Evolutionary conservation across 768 basidiomycete species (phyloP), one percentile per base, ranked within the genome.

Genomic region (Tulasnella sp.): DNA sequence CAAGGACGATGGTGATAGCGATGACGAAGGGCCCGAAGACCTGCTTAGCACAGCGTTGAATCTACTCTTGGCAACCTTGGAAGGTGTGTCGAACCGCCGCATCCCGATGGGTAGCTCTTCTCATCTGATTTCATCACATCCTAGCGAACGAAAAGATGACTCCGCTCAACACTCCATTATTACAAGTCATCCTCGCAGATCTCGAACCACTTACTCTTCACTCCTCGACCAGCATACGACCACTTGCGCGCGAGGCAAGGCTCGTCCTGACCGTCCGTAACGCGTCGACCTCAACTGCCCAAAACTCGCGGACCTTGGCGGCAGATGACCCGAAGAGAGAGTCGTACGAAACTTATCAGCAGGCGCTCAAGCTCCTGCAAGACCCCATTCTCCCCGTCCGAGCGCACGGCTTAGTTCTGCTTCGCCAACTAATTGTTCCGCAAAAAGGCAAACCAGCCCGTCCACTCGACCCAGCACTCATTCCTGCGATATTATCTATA

Each of bases 341-440:
- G 72, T 80, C 86, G 4, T 87, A 88, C 70, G 88, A 87, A 64
- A 86, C 83, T 7, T 98, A 97, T 79, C 93, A 94, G 76, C 89
- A 90, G 76, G 93, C 95, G 2, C 83, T 98, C 19, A 90, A 89
- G 75, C 85, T 95, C 32, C 82, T 98, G 12, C 91, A 95, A 79
- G 96, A 98, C 79, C 90, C 93, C 1, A 87, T 96, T 40, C 84
- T 98, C 11, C 95, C 96, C 26, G 95, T 98, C 44, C 89, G 95
- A 63, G 96, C 93, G 0, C 95, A 98, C 78, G 96, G 96, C 6
- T 83, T 98, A 2, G 82, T 93, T 41, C 83, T 95, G 29, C 84
- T 98, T 26, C 88, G 90, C 64, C 86, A 92, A 74, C 86, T 98
- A 32, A 88, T 95, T 22, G 26, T 62, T 34, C 32, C 62, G 29